Base-by-base conservation (phyloP, 169 alveolate species). In the Cryptosporidium meleagridis region DNA sequence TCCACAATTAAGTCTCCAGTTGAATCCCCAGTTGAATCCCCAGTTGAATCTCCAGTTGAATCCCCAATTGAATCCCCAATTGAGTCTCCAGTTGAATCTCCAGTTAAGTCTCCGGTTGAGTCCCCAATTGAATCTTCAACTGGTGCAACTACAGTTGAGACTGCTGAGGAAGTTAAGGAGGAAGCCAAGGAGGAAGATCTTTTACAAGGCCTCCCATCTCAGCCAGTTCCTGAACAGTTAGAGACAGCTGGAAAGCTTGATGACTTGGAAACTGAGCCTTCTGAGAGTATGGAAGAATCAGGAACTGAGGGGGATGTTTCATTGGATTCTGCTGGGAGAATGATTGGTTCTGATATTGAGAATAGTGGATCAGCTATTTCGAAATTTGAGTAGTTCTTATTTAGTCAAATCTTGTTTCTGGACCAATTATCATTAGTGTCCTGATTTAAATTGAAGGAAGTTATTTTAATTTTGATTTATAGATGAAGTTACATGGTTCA, bases 281-380 rank as follows among this genome's bases (percentile, higher is more conserved):
- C 51, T 33, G 51, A 35, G 6, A 37, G 44, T 65, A 33, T 37
- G 72, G 72, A 37, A 21, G 44, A n/a, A 16, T 65, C 72, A 65
- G 72, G 51, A 65, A 14, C 8, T 10, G 51, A n/a, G 0, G 75
- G 29, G 8, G 84, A 44, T 12, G 59, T 0, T 14, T 75, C 87
- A 5, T 44, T 75, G 1, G 33, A 37, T 39, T 80, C 89, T 65
- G 89, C 89, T 14, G 89, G 89, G 10, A 26, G 75, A 37, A 7
- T 61, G 23, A 59, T 80, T 18, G 75, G 68, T 26, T 80, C 89
- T 26, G 75, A 65, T 45, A n/a, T 80, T 5, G 89, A 62, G 9
- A 80, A 80, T 80, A 80, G 89, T 80, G 89, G 89, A 26, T 80
- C 89, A 10, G 29, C 10, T 8, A 18, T 55, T 23, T 18, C 5